Evolutionary conservation across 768 basidiomycete species (phyloP).

Genomic region (Lactarius tabidus): DNA sequence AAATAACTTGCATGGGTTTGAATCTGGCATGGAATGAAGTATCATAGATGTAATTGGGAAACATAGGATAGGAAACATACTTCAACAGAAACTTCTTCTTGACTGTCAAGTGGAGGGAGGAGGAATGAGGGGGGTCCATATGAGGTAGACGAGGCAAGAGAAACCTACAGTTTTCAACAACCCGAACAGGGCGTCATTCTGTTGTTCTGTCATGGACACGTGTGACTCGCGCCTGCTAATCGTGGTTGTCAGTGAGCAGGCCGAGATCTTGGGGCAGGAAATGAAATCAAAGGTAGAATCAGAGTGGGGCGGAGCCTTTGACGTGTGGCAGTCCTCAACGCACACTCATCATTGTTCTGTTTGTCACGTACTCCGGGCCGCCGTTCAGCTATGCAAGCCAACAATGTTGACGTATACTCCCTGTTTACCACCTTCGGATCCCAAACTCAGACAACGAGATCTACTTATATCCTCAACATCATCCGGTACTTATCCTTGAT

Average conservation of each 20-base stretch:
- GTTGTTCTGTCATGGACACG: constrained; percentile 55
- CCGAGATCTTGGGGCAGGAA: constrained; percentile 12
- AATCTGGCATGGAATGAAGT: too few species aligned
- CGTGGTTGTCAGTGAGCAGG: constrained; percentile 27
- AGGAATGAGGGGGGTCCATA: constrained; percentile 25
- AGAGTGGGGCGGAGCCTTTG: constrained; percentile 1
- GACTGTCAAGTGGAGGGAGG: constrained; percentile 51
- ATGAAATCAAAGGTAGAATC: not conserved
- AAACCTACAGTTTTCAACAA: constrained; percentile 79
- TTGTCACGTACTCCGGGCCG: not conserved
- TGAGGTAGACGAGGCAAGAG: constrained; percentile 30
- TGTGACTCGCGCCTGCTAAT: constrained; percentile 40
- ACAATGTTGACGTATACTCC: constrained; percentile 17
- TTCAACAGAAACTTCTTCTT: constrained; percentile 97
- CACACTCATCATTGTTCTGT: too few species aligned
- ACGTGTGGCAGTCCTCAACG: not conserved
- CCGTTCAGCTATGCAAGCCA: not conserved
- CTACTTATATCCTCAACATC: not conserved
- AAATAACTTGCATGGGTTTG: too few species aligned
- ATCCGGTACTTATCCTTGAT: too few species aligned
- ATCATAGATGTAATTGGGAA: too few species aligned
- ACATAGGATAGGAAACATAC: too few species aligned
- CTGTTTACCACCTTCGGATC: constrained; percentile 8
- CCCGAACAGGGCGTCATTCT: constrained; percentile 77
- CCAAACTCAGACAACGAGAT: not conserved